These are phyloP conservation scores for Grigorovia humatica DNA, from an alignment of 805 yeast species.

Conservation along the genomic window DNA sequence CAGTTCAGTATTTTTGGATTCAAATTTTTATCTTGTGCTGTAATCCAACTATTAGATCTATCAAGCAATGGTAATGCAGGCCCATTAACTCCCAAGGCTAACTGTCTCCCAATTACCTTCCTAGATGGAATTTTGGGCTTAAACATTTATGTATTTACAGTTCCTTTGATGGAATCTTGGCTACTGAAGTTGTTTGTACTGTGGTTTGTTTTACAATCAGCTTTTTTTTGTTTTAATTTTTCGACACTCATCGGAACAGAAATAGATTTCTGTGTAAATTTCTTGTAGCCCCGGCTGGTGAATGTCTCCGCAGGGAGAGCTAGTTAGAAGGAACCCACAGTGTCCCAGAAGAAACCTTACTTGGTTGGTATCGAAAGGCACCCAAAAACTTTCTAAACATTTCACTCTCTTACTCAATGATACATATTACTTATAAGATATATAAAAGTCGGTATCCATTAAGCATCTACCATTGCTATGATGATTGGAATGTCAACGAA, in stretches of 20 bases:
- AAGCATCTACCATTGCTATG: neutral
- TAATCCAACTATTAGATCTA: neutral
- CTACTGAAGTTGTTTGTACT: neutral
- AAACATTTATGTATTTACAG: neutral
- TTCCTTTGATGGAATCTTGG: neutral
- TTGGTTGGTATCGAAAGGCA: no score
- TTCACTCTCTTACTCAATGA: no score
- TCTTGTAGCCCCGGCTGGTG: no score
- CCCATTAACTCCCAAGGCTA: slow-evolving; percentile 3
- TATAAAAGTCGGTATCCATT: no score
- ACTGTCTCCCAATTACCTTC: slow-evolving; percentile 2
- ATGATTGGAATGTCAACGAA: neutral
- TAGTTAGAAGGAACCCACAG: no score
- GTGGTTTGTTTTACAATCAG: neutral
- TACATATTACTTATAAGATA: no score
- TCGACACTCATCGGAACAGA: neutral
- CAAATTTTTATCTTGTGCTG: neutral
- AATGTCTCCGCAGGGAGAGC: no score
- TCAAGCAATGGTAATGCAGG: neutral
- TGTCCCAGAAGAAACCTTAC: no score
- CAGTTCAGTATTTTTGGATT: neutral
- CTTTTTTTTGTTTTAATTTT: neutral
- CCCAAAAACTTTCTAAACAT: no score
- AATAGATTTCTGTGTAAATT: neutral
- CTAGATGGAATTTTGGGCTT: slow-evolving; percentile 1